These are phyloP conservation scores for Fagopyrum homotropicum DNA, from an alignment of 148 eudicot species.

Conservation along the genomic window DNA sequence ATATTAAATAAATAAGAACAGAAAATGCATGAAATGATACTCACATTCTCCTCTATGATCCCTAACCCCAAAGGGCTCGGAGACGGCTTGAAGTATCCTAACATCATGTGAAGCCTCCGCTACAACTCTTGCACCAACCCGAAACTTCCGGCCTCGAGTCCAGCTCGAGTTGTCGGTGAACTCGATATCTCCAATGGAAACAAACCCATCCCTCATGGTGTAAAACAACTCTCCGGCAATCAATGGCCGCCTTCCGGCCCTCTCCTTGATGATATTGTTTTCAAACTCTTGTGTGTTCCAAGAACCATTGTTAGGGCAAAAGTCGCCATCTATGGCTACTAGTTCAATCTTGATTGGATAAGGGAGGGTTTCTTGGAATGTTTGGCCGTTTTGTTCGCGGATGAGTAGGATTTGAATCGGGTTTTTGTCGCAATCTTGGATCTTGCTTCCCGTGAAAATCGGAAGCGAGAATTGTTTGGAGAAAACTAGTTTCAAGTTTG, in stretches of 20 bases:
- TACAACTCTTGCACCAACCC: constrained; percentile 56
- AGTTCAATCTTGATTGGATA: constrained; percentile 45
- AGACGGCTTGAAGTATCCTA: constrained; percentile 41
- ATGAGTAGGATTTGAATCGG: constrained; percentile 39
- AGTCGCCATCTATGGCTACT: constrained; percentile 60
- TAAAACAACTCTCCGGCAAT: constrained; percentile 42
- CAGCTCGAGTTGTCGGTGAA: constrained; percentile 85
- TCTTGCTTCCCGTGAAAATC: constrained; percentile 12
- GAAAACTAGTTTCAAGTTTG: not conserved
- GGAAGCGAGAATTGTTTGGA: not conserved
- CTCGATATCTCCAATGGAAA: constrained; percentile 39
- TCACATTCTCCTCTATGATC: constrained; percentile 89
- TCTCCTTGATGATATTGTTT: constrained; percentile 35
- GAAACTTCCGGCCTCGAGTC: constrained; percentile 57
- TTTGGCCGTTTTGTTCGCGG: constrained; percentile 19
- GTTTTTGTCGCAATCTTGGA: not conserved
- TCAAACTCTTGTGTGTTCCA: constrained; percentile 49
- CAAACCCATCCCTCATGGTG: constrained; percentile 37
- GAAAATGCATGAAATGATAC: constrained; percentile 14
- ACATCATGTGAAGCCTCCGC: constrained; percentile 13
- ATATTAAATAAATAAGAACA: not conserved
- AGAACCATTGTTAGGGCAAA: constrained; percentile 15
- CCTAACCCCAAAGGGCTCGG: constrained; percentile 57
- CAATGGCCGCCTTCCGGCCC: constrained; percentile 56
- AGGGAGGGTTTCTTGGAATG: constrained; percentile 18